A percentile compares a stretch with the other conserved stretches of the same genome.
Evolutionary conservation across 164 flowering plant genomes (phyloP).

Genomic region (Brasenia schreberi): DNA sequence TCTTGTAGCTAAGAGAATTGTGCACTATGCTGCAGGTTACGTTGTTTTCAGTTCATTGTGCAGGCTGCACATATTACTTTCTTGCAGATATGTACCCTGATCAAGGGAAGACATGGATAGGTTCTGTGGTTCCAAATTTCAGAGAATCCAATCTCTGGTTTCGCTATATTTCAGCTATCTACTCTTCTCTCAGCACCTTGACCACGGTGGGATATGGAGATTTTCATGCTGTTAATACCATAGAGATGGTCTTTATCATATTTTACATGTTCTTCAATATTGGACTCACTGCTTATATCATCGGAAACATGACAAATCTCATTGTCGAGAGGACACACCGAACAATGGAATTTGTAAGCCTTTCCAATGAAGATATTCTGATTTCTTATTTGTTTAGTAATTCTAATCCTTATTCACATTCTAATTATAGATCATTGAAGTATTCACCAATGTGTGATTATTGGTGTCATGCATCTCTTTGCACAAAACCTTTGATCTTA

Average conservation of each 20-base stretch:
- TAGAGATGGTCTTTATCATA: conserved; percentile 81
- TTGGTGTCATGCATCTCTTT: not conserved
- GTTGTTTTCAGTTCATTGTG: conserved; percentile 61
- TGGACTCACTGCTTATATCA: conserved; percentile 80
- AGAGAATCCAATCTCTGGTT: conserved; percentile 50
- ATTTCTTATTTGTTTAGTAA: not conserved
- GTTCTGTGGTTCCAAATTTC: conserved; percentile 53
- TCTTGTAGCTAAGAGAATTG: not conserved
- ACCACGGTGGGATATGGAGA: conserved; percentile 96
- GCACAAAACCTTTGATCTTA: not conserved
- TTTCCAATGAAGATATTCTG: not conserved
- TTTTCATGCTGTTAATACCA: conserved; percentile 72
- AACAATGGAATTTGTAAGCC: conserved; percentile 89
- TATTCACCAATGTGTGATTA: not conserved
- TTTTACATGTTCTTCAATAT: conserved; percentile 92
- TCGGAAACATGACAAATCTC: conserved; percentile 95
- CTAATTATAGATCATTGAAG: not conserved
- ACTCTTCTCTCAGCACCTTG: conserved; percentile 93
- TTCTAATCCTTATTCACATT: not conserved
- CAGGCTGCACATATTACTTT: conserved; percentile 81
- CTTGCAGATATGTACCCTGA: conserved; percentile 76
- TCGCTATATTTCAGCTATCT: conserved; percentile 64
- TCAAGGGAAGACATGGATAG: conserved; percentile 75
- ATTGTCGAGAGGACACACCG: conserved; percentile 94
- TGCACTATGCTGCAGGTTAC: conserved; percentile 49